phyloP scores from a whole-genome alignment of 2,329 filamentous ascomycete species.

The Penicillium hordei region DNA sequence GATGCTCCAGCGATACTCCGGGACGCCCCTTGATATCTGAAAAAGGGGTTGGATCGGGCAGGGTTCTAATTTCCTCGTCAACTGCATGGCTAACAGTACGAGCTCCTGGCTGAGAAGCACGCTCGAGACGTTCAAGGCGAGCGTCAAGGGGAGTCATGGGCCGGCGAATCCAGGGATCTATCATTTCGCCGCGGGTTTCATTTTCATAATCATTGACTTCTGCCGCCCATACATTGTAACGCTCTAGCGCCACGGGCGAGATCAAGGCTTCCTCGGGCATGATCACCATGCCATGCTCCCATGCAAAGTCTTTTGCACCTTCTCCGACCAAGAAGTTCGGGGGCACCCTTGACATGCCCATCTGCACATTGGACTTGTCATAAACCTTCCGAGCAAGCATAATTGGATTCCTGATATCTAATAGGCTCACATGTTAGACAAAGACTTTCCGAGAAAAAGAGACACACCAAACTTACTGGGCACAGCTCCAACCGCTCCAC shows the following conservation, averaged over 20 bases:
- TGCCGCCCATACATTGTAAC: slow-evolving; percentile 72
- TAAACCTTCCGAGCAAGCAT: slow-evolving; percentile 80
- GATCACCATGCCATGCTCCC: slow-evolving; percentile 70
- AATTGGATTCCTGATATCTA: slow-evolving; percentile 80
- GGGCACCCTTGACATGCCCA: slow-evolving; percentile 85
- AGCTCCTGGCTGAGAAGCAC: not conserved
- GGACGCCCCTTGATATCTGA: not conserved
- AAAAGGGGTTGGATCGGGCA: not conserved
- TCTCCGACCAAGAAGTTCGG: slow-evolving; percentile 87
- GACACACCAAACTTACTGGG: slow-evolving; percentile 62
- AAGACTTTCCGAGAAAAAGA: not conserved
- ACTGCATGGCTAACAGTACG: not conserved
- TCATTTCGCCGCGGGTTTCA: slow-evolving; percentile 51
- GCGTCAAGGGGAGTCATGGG: slow-evolving; percentile 24
- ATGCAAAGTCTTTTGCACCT: slow-evolving; percentile 84
- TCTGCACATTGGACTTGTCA: slow-evolving; percentile 69
- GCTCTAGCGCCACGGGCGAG: slow-evolving; percentile 74
- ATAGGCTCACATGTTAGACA: slow-evolving; percentile 6
- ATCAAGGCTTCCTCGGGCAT: slow-evolving; percentile 74
- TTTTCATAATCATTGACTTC: slow-evolving; percentile 37
- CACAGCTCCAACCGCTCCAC: slow-evolving; percentile 89
- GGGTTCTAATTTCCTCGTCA: not conserved
- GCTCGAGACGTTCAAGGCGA: slow-evolving; percentile 5
- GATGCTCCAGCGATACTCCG: not conserved
- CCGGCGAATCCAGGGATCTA: slow-evolving; percentile 25